A percentile compares a stretch with the other conserved stretches of the same genome.
phyloP scores from a whole-genome alignment of 768 basidiomycete species.

The Lyophyllum decastes region DNA sequence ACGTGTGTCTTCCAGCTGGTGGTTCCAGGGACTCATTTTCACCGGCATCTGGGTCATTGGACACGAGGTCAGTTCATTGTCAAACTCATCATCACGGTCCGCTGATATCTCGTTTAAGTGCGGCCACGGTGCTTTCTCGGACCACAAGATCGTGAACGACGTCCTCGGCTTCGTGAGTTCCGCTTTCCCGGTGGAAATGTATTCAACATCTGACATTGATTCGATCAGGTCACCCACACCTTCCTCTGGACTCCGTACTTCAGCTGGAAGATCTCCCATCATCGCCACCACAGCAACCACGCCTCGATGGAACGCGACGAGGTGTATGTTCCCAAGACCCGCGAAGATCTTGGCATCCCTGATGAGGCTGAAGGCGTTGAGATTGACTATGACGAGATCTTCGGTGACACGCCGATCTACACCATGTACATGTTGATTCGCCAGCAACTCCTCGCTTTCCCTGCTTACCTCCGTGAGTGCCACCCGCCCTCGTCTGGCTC shows the following conservation, averaged over 20 bases:
- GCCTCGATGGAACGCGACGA: constrained; percentile 58
- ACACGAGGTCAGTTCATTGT: constrained; percentile 42
- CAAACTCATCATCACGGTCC: neutral
- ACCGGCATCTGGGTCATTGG: constrained; percentile 64
- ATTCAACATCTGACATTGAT: neutral
- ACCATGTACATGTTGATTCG: constrained; percentile 56
- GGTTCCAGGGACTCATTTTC: constrained; percentile 62
- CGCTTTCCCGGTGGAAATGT: neutral
- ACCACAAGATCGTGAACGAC: constrained; percentile 48
- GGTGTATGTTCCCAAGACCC: constrained; percentile 63
- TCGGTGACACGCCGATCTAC: constrained; percentile 64
- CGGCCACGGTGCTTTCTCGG: constrained; percentile 59
- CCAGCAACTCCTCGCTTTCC: constrained; percentile 61
- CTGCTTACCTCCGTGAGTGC: constrained; percentile 57
- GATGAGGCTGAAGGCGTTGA: constrained; percentile 28
- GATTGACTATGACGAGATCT: constrained; percentile 54
- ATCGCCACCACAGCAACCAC: constrained; percentile 52
- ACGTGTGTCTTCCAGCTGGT: constrained; percentile 41
- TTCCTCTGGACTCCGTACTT: constrained; percentile 56
- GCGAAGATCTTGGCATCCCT: constrained; percentile 54
- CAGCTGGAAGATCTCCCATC: constrained; percentile 57
- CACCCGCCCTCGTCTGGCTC: neutral
- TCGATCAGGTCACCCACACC: constrained; percentile 40
- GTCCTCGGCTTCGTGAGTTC: constrained; percentile 50
- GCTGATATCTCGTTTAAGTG: constrained; percentile 34